These are phyloP conservation scores for Phytopythium ostracodes DNA, from an alignment of 352 stramenopile genomes.

Conservation along the genomic window DNA sequence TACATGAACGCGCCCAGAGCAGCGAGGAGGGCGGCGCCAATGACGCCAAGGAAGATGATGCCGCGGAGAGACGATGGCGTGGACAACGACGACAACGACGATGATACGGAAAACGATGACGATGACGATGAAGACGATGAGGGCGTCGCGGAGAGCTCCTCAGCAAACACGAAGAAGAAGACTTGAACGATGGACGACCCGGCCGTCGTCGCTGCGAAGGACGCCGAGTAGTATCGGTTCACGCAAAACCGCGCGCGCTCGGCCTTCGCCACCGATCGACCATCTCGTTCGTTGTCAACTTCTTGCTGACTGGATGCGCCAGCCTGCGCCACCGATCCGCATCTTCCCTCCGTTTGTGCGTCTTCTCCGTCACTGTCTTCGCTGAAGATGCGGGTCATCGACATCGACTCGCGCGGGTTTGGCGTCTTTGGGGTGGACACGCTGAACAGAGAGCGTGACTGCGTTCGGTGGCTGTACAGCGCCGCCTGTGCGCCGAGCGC, in stretches of 20 bases:
- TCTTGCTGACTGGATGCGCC: not conserved
- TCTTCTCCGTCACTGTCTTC: conserved; percentile 8
- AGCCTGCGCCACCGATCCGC: not conserved
- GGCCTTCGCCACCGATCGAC: too few relatives aligned
- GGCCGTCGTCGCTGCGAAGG: conserved; percentile 36
- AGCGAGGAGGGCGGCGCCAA: conserved; percentile 32
- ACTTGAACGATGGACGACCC: conserved; percentile 45
- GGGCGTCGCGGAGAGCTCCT: conserved; percentile 6
- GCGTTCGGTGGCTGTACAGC: conserved; percentile 4
- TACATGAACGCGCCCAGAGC: conserved; percentile 44
- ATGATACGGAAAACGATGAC: not conserved
- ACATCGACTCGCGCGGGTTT: not conserved
- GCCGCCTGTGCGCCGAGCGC: conserved; percentile 37
- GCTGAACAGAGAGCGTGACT: not conserved
- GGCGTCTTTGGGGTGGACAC: conserved; percentile 5
- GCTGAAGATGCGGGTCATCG: not conserved
- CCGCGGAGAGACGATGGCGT: conserved; percentile 6
- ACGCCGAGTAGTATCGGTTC: conserved; percentile 20
- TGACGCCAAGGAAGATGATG: conserved; percentile 34
- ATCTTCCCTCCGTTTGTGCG: not conserved
- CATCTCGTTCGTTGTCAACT: not conserved
- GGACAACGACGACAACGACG: not conserved
- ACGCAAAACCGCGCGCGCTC: conserved; percentile 7
- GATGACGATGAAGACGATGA: not conserved
- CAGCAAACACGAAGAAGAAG: conserved; percentile 51